Conservation (phyloP, 2,329 filamentous ascomycete species). For the Botrytis byssoidea region DNA sequence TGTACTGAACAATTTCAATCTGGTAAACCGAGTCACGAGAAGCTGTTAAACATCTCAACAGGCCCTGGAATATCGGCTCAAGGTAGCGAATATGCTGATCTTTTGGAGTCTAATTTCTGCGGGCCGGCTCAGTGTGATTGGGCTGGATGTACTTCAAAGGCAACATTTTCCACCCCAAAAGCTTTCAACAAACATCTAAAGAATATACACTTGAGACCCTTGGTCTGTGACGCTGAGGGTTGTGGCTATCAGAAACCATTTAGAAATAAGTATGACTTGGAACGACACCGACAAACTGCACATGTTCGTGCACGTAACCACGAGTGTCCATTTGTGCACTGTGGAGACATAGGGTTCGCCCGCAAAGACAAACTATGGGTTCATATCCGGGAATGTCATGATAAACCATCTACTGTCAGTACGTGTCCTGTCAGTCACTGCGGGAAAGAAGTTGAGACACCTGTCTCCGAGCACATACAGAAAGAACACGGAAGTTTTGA, state of each 20-base stretch:
- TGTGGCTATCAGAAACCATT: conserved; percentile 19
- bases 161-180: background rate
- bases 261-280: conserved; percentile 17
- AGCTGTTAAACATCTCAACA: background rate
- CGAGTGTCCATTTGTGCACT: conserved; percentile 5
- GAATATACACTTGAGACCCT: conserved; percentile 10
- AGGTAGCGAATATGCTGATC: background rate
- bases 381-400: conserved; percentile 1
- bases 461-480: conserved; percentile 14
- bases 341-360: background rate
- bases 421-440: background rate
- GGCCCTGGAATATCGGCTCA: background rate
- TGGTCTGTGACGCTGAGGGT: background rate
- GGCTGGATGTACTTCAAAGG: background rate
- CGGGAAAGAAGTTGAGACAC: background rate
- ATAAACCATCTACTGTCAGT: background rate
- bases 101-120: background rate
- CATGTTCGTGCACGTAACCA: background rate
- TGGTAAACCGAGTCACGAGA: background rate
- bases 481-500: conserved; percentile 6
- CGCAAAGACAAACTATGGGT: conserved; percentile 13
- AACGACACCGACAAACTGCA: conserved; percentile 1
- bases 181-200: background rate
- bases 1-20: background rate
- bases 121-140: background rate